These are phyloP conservation scores for Smallanthus sonchifolius DNA, from an alignment of 129 eudicot genomes.

Conservation along the genomic window DNA sequence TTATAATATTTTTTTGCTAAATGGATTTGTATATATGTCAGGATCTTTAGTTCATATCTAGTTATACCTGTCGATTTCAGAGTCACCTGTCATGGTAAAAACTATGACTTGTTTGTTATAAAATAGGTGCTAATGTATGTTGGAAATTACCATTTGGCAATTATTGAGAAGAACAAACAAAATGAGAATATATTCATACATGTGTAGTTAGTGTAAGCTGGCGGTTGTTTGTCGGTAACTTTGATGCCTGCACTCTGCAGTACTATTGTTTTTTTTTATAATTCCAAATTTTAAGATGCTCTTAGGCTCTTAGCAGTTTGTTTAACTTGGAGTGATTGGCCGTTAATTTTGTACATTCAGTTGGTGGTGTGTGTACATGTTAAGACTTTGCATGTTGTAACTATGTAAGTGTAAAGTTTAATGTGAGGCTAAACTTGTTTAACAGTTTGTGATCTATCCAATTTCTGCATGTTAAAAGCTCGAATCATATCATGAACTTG, in stretches of 20 bases:
- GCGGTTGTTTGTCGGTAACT: slow-evolving; percentile 23
- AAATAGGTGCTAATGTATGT: background rate
- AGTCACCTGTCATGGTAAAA: slow-evolving; percentile 18
- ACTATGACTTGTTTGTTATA: slow-evolving; percentile 6
- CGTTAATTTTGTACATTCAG: slow-evolving; percentile 3
- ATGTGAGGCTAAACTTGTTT: too few species aligned
- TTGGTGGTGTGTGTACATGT: slow-evolving; percentile 9
- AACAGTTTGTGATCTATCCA: too few species aligned
- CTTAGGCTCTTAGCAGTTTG: background rate
- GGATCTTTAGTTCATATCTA: background rate
- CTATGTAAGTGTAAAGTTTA: too few species aligned
- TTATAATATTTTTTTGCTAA: background rate
- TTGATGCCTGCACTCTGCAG: slow-evolving; percentile 7
- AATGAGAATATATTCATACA: background rate
- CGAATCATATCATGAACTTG: too few species aligned
- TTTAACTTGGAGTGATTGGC: background rate
- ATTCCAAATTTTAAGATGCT: background rate
- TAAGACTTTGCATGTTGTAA: too few species aligned
- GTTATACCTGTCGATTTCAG: background rate
- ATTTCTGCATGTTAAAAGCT: too few species aligned
- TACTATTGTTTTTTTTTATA: background rate
- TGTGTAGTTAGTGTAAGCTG: background rate
- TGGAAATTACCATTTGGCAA: background rate
- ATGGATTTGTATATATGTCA: slow-evolving; percentile 9
- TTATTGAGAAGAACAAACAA: background rate